A percentile compares a stretch with the other conserved stretches of the same genome.
Conservation (phyloP, 2,329 filamentous ascomycete genomes). For the Hypoxylon sp. region DNA sequence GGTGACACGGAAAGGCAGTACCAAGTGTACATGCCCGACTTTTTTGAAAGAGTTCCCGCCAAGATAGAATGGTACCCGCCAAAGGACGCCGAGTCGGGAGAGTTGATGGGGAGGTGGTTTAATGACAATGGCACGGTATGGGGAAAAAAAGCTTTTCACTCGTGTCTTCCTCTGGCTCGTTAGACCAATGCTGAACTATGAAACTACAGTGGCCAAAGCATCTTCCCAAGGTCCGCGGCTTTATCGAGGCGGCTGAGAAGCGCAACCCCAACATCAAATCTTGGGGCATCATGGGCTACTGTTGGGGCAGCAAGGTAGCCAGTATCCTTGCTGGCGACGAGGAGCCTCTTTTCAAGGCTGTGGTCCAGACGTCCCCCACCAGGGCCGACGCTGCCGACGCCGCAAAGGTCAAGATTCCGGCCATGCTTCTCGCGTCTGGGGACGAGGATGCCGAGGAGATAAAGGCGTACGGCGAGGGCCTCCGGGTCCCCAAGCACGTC, state of each 20-base stretch:
- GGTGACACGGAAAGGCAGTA: conserved; percentile 68
- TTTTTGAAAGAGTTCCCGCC: conserved; percentile 77
- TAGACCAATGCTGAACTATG: neutral
- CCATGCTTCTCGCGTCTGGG: conserved; percentile 65
- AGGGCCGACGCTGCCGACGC: conserved; percentile 68
- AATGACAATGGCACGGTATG: conserved; percentile 48
- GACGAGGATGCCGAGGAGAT: conserved; percentile 65
- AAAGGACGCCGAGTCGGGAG: conserved; percentile 66
- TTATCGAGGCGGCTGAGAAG: conserved; percentile 58
- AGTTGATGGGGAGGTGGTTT: conserved; percentile 65
- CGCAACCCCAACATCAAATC: conserved; percentile 62
- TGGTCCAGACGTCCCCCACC: conserved; percentile 62
- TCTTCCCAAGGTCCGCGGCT: conserved; percentile 57
- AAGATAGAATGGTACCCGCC: conserved; percentile 66
- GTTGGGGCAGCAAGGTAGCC: conserved; percentile 73
- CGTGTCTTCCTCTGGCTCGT: neutral
- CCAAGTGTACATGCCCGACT: conserved; percentile 88
- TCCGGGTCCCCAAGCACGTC: conserved; percentile 63
- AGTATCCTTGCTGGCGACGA: conserved; percentile 57
- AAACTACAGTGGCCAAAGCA: conserved; percentile 50
- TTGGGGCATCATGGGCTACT: conserved; percentile 67
- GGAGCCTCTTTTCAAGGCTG: conserved; percentile 57
- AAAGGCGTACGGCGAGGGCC: conserved; percentile 58
- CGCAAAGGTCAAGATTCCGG: conserved; percentile 42
- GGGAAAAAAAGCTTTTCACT: too few species aligned